Evolutionary conservation across 2,329 filamentous ascomycete genomes (phyloP).

Genomic region (Coniochaeta prunicola): DNA sequence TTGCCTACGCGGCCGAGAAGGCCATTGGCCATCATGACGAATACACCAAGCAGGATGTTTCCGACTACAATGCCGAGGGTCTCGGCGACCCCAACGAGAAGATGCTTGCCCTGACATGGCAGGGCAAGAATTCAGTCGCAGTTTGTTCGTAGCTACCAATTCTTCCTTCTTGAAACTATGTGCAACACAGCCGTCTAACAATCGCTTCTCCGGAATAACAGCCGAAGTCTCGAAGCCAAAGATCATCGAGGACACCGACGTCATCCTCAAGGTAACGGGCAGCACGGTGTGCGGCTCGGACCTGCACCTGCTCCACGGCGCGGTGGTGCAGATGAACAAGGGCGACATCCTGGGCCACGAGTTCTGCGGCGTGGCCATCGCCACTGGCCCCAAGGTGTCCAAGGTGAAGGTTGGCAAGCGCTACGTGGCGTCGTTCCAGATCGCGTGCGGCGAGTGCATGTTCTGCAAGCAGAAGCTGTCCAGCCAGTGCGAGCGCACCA

Average conservation of each 20-base stretch:
- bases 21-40: slow-evolving; percentile 60
- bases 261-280: slow-evolving; percentile 72
- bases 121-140: slow-evolving; percentile 71
- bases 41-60: slow-evolving; percentile 61
- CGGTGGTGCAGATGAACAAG: slow-evolving; percentile 51
- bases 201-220: slow-evolving; percentile 15
- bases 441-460: slow-evolving; percentile 65
- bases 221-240: slow-evolving; percentile 63
- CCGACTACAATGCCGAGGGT: slow-evolving; percentile 40
- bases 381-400: slow-evolving; percentile 46
- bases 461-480: slow-evolving; percentile 74
- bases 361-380: slow-evolving; percentile 49
- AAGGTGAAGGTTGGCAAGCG: slow-evolving; percentile 53
- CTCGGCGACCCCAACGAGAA: slow-evolving; percentile 44
- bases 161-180: too few species aligned
- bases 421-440: slow-evolving; percentile 83
- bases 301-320: slow-evolving; percentile 48
- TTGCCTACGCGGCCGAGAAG: slow-evolving; percentile 61
- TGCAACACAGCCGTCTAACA: too few species aligned
- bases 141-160: slow-evolving; percentile 37
- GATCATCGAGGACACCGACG: slow-evolving; percentile 66
- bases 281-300: slow-evolving; percentile 53
- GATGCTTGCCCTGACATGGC: slow-evolving; percentile 80
- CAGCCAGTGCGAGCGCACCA: slow-evolving; percentile 75
- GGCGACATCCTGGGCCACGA: slow-evolving; percentile 62